Conservation (phyloP, 2,329 filamentous ascomycete species). For the Harringtonia lauricola region DNA sequence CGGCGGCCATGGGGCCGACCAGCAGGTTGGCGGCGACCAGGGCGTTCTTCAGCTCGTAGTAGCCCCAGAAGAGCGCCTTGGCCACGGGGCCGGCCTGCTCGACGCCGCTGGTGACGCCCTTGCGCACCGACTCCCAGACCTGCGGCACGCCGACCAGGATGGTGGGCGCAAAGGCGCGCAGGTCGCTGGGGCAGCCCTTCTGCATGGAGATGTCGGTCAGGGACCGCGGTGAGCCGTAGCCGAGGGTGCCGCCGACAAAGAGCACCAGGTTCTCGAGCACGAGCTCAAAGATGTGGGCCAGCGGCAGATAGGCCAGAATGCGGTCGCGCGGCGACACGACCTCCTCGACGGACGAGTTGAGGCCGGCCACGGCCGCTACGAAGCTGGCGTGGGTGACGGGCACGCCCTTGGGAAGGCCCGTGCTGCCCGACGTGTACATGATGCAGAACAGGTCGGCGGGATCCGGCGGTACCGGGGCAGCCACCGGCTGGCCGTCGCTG, state of each 20-base stretch:
- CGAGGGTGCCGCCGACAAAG: slow-evolving; percentile 83
- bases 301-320: slow-evolving; percentile 81
- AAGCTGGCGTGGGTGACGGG: slow-evolving; percentile 72
- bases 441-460: slow-evolving; percentile 73
- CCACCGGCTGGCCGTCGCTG: slow-evolving; percentile 53
- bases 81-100: slow-evolving; percentile 59
- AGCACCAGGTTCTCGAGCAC: slow-evolving; percentile 87
- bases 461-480: slow-evolving; percentile 57
- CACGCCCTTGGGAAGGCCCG: slow-evolving; percentile 81
- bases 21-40: slow-evolving; percentile 43
- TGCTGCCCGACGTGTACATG: slow-evolving; percentile 83
- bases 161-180: slow-evolving; percentile 81
- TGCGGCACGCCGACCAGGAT: slow-evolving; percentile 91
- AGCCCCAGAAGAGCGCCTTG: slow-evolving; percentile 66
- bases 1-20: slow-evolving; percentile 41
- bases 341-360: slow-evolving; percentile 65
- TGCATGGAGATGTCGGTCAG: slow-evolving; percentile 70
- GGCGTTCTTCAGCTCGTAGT: slow-evolving; percentile 47
- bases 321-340: slow-evolving; percentile 68
- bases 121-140: slow-evolving; percentile 95
- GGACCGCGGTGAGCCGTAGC: slow-evolving; percentile 85
- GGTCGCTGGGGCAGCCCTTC: slow-evolving; percentile 84
- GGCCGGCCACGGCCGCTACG: slow-evolving; percentile 72
- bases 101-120: slow-evolving; percentile 77
- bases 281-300: slow-evolving; percentile 94